Base-by-base conservation (phyloP, 129 eudicot genomes). In the Dittrichia graveolens region DNA sequence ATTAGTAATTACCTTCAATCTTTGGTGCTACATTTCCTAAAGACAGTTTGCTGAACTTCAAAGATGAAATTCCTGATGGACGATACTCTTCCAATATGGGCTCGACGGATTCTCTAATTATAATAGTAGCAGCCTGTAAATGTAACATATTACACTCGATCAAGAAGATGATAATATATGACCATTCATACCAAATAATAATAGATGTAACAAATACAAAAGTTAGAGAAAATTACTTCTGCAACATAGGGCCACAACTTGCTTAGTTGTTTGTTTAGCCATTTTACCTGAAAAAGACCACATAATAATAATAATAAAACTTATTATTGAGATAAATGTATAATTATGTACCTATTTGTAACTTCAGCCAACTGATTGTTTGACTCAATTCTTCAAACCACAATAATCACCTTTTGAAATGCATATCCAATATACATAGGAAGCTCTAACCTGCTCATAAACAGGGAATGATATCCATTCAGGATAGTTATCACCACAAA, bases 401-500 rank as follows among this genome's bases (percentile, higher is more conserved):
- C 46, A 7, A 61, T 34, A 61, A 37, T 61, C 24, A 6, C 8
- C 39, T 39, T 38, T 14, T 3, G n/a, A 61, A 61, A 7, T 31
- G 40, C 34, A 24, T 24, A 24, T 24, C 0, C 31, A 24, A 24
- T 24, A 24, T 24, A 41, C 44, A 19, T 6, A 24, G 54, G 34
- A 7, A 61, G 44, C 45, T 19, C 85, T 46, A 67, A 94, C 98
- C 97, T 94, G 98, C 54, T 94, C 98, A 72, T 75, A 94, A 65
- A 90, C 96, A 49, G 98, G 98, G 73, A 94, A 94, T 3, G 98
- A 94, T 74, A 94, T 88, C 98, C 98, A 90, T 59, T 90, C 91
- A 3, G 98, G 97, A 82, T 86, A 84, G 66, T 83, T 90, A 10
- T 94, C 97, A 18, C 97, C 98, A 52, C 98, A 94, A 3, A 94